A percentile compares a stretch with the other conserved stretches of the same genome.
These are phyloP conservation scores for Kalmusia sp. DNA, from an alignment of 2,329 filamentous ascomycete genomes.

Conservation along the genomic window DNA sequence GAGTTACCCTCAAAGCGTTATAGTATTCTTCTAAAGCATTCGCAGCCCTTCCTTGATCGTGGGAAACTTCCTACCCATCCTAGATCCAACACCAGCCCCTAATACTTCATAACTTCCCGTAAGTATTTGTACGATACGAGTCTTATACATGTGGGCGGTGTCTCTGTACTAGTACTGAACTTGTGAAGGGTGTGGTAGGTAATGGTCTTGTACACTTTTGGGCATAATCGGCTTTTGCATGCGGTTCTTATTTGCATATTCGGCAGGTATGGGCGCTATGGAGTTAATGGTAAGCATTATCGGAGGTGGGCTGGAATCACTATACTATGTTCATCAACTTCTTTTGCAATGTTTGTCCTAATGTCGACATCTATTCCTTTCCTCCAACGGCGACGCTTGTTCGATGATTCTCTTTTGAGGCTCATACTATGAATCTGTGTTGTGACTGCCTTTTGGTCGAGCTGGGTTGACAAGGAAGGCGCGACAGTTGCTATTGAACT, in stretches of 20 bases:
- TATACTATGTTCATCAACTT: no score
- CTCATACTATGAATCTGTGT: not conserved
- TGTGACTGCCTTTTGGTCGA: not conserved
- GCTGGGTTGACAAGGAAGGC: not conserved
- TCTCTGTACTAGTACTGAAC: slow-evolving; percentile 1
- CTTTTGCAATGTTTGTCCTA: no score
- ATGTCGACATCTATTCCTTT: no score
- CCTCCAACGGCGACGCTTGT: no score
- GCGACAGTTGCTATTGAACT: not conserved
- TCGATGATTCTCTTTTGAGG: not conserved
- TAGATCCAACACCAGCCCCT: slow-evolving; percentile 49
- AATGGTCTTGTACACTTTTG: not conserved
- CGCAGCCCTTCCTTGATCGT: slow-evolving; percentile 85
- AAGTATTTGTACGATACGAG: not conserved
- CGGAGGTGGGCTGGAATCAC: no score
- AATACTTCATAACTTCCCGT: slow-evolving; percentile 11
- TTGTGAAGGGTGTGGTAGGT: not conserved
- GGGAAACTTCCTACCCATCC: slow-evolving; percentile 93
- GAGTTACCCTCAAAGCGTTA: slow-evolving; percentile 52
- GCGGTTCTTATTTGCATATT: not conserved
- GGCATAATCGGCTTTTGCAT: no score
- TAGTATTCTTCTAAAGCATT: slow-evolving; percentile 38
- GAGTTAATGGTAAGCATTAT: no score
- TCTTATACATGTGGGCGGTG: slow-evolving; percentile 1
- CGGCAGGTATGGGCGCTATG: no score